These are phyloP conservation scores for Chenopodium quinoa DNA, from an alignment of 148 eudicot species.

Conservation along the genomic window DNA sequence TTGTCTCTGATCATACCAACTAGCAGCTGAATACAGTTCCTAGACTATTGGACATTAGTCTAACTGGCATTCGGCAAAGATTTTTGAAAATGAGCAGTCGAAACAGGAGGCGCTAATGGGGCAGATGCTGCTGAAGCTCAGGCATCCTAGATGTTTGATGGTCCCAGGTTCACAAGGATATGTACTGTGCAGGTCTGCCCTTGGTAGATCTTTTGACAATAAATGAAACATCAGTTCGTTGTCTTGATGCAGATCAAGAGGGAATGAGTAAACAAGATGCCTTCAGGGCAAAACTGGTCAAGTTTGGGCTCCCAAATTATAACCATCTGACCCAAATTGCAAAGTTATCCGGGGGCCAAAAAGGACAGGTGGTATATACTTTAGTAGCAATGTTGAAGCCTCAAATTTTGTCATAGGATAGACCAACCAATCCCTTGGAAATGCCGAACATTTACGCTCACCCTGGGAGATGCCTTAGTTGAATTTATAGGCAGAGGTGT, in stretches of 20 bases:
- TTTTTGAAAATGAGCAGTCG: slow-evolving; percentile 42
- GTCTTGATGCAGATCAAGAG: slow-evolving; percentile 63
- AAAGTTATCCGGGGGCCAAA: slow-evolving; percentile 69
- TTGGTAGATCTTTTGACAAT: slow-evolving; percentile 61
- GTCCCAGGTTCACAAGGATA: slow-evolving; percentile 67
- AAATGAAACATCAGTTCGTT: slow-evolving; percentile 62
- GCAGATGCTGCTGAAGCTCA: slow-evolving; percentile 75
- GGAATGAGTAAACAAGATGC: slow-evolving; percentile 71
- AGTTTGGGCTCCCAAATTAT: slow-evolving; percentile 65
- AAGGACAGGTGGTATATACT: slow-evolving; percentile 58
- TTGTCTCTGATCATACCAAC: background rate
- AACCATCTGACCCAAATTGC: slow-evolving; percentile 64
- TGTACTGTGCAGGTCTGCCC: slow-evolving; percentile 41
- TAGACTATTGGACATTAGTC: slow-evolving; percentile 28
- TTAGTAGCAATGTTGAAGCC: slow-evolving; percentile 66
- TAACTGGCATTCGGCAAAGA: slow-evolving; percentile 37
- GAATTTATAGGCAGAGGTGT: slow-evolving; percentile 62
- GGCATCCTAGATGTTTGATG: slow-evolving; percentile 68
- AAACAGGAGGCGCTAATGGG: slow-evolving; percentile 52
- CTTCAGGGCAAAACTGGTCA: slow-evolving; percentile 66
- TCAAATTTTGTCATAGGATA: slow-evolving; percentile 55
- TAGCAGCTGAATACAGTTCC: slow-evolving; percentile 23
- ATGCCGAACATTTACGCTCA: slow-evolving; percentile 75
- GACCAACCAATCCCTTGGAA: slow-evolving; percentile 62
- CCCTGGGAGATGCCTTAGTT: slow-evolving; percentile 61